These are phyloP conservation scores for Anthracocystis setariae DNA, from an alignment of 1,284 basidiomycete species.

Conservation along the genomic window DNA sequence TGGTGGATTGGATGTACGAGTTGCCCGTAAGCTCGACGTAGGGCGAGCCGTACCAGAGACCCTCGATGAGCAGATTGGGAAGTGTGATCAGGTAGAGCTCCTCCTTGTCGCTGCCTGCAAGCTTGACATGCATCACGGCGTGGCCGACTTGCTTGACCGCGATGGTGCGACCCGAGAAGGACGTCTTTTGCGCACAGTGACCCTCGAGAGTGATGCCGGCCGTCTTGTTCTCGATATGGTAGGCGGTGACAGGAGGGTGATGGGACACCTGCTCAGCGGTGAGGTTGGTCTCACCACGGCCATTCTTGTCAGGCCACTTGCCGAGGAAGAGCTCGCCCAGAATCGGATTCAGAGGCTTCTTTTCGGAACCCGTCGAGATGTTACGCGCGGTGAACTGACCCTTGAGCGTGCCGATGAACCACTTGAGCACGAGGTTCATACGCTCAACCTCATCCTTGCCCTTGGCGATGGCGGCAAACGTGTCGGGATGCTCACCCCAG, in stretches of 20 bases:
- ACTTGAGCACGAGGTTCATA: constrained; percentile 64
- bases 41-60: constrained; percentile 72
- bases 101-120: constrained; percentile 73
- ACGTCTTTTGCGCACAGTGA: constrained; percentile 95
- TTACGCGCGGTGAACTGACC: constrained; percentile 82
- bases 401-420: constrained; percentile 77
- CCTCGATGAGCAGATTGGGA: constrained; percentile 70
- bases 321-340: constrained; percentile 92
- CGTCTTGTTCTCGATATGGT: constrained; percentile 81
- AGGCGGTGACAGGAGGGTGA: constrained; percentile 73
- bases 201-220: constrained; percentile 85
- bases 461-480: constrained; percentile 54
- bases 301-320: constrained; percentile 81
- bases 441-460: constrained; percentile 65
- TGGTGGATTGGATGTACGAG: constrained; percentile 83
- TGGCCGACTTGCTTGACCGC: constrained; percentile 96
- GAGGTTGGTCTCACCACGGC: constrained; percentile 84
- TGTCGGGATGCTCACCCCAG: constrained; percentile 67
- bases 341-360: constrained; percentile 95
- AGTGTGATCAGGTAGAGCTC: constrained; percentile 87
- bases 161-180: constrained; percentile 77
- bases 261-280: constrained; percentile 82
- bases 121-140: constrained; percentile 80
- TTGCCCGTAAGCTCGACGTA: constrained; percentile 88
- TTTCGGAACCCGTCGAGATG: constrained; percentile 81